These are phyloP conservation scores for Hymenoscyphus scutula DNA, from an alignment of 2,329 filamentous ascomycete genomes.

Conservation along the genomic window DNA sequence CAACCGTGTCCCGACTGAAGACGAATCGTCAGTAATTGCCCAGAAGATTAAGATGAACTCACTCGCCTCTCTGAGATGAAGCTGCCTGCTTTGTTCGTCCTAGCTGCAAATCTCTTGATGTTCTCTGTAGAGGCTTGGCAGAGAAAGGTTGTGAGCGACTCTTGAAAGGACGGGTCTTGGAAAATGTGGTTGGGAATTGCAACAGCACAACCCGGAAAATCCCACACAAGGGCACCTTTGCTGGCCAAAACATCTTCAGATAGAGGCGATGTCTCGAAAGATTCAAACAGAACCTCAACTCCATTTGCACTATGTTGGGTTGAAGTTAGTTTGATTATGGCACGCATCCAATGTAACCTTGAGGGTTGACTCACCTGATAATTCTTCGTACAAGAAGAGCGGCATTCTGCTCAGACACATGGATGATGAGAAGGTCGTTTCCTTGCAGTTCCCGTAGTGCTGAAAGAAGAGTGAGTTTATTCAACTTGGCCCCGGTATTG, in stretches of 20 bases:
- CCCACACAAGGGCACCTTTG: constrained; percentile 52
- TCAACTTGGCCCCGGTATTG: constrained; percentile 21
- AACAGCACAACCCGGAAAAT: constrained; percentile 57
- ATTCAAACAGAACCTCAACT: constrained; percentile 49
- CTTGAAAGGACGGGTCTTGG: constrained; percentile 43
- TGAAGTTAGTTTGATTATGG: constrained; percentile 5
- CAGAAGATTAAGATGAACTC: too few relatives aligned
- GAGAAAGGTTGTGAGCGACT: constrained; percentile 50
- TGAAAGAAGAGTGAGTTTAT: constrained; percentile 29
- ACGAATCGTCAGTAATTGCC: too few relatives aligned
- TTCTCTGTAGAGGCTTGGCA: constrained; percentile 54
- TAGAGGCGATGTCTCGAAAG: constrained; percentile 57
- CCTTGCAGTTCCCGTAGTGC: constrained; percentile 34
- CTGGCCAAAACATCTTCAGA: constrained; percentile 52
- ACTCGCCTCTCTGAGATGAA: constrained; percentile 46
- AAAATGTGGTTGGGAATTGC: constrained; percentile 44
- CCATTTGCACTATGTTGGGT: neutral
- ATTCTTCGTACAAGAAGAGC: constrained; percentile 33
- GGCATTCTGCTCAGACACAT: constrained; percentile 49
- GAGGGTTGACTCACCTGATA: neutral
- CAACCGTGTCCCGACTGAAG: constrained; percentile 53
- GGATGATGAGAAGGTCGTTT: constrained; percentile 41
- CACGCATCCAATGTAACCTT: too few relatives aligned
- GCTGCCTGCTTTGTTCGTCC: constrained; percentile 50
- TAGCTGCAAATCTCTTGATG: constrained; percentile 52